phyloP scores from a whole-genome alignment of 805 yeast species.

The Metschnikowia corniflorae region DNA sequence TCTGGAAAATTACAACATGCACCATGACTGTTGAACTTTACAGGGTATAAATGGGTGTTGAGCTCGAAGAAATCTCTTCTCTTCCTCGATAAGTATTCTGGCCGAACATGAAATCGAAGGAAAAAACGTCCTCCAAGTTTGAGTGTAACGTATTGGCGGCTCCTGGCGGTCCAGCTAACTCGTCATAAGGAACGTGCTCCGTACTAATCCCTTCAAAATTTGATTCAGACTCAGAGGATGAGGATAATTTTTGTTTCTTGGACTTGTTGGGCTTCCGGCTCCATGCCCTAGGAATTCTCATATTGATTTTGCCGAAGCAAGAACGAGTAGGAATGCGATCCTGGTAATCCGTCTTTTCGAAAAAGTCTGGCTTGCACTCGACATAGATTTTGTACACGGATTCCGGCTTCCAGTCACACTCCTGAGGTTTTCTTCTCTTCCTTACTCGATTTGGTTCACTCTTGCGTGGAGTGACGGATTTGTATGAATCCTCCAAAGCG shows the following conservation, averaged over 20 bases:
- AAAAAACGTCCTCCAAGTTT: constrained; percentile 8
- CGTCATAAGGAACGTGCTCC: constrained; percentile 5
- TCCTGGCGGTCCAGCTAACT: constrained; percentile 7
- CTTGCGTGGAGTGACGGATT: constrained; percentile 4
- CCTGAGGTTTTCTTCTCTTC: constrained; percentile 14
- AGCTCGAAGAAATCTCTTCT: constrained; percentile 24
- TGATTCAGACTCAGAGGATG: constrained; percentile 5
- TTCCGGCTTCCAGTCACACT: constrained; percentile 20
- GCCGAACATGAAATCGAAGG: constrained; percentile 14
- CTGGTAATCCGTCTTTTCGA: constrained; percentile 28
- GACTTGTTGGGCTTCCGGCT: constrained; percentile 23
- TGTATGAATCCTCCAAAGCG: constrained; percentile 14
- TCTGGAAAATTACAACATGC: too few relatives aligned
- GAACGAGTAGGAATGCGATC: constrained; percentile 28
- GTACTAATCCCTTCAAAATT: constrained; percentile 3
- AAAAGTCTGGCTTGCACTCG: constrained; percentile 23
- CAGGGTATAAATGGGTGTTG: constrained; percentile 40
- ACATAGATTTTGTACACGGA: constrained; percentile 18
- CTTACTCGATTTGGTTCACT: constrained; percentile 10
- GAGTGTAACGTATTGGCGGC: constrained; percentile 2
- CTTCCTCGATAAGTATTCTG: constrained; percentile 10
- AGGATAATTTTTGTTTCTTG: constrained; percentile 9
- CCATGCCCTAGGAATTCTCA: constrained; percentile 41
- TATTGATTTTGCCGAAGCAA: constrained; percentile 39
- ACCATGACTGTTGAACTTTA: too few relatives aligned